These are phyloP conservation scores for Jatropha curcas DNA, from an alignment of 345 rosid genomes.

Conservation along the genomic window DNA sequence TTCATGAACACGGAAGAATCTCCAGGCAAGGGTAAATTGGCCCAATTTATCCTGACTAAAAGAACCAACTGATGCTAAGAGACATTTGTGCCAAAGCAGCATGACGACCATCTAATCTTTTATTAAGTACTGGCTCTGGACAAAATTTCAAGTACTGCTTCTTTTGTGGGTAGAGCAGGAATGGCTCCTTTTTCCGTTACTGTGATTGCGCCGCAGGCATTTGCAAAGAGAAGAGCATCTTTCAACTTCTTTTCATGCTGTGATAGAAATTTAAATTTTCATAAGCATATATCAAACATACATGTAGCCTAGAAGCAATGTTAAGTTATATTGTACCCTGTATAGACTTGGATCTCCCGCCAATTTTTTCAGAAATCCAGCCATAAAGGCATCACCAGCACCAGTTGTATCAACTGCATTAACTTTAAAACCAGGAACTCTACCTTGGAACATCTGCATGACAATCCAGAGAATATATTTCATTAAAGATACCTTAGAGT, in stretches of 20 bases:
- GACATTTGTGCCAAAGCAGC: neutral
- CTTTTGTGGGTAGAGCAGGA: slow-evolving; percentile 9
- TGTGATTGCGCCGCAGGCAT: slow-evolving; percentile 15
- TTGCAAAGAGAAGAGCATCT: slow-evolving; percentile 10
- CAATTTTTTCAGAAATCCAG: slow-evolving; percentile 61
- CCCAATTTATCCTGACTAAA: neutral
- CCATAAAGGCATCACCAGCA: slow-evolving; percentile 85
- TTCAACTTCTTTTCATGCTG: slow-evolving; percentile 14
- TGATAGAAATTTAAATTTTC: neutral
- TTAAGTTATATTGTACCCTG: slow-evolving; percentile 34
- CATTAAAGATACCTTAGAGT: no score
- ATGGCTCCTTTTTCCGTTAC: slow-evolving; percentile 1
- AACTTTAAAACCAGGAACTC: slow-evolving; percentile 64
- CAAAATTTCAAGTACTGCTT: slow-evolving; percentile 2
- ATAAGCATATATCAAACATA: neutral
- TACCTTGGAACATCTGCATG: slow-evolving; percentile 66
- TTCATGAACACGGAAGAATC: neutral
- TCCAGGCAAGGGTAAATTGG: neutral
- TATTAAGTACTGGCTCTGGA: neutral
- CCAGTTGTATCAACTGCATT: slow-evolving; percentile 77
- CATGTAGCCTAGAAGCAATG: neutral
- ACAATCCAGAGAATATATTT: neutral
- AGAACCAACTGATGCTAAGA: neutral
- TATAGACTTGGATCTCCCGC: slow-evolving; percentile 53
- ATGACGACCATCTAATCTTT: neutral